These are phyloP conservation scores for Takakia lepidozioides DNA, from an alignment of 225 moss, liverwort and hornwort genomes.

Conservation along the genomic window DNA sequence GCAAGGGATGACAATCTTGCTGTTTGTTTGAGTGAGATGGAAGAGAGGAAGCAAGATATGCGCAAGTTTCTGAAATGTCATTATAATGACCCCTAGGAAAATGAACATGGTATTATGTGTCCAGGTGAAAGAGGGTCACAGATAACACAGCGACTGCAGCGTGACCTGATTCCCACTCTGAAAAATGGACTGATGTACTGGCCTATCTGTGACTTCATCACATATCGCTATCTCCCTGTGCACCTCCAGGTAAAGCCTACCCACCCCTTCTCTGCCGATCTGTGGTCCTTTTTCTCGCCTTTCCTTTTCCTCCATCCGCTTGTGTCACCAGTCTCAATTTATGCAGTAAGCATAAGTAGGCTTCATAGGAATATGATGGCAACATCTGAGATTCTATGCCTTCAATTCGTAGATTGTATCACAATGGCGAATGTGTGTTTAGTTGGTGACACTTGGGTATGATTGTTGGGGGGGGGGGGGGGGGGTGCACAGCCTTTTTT, in stretches of 20 bases:
- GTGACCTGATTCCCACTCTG: slow-evolving; percentile 54
- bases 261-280: background rate
- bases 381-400: background rate
- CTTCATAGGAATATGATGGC: too few relatives aligned
- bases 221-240: slow-evolving; percentile 47
- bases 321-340: too few relatives aligned
- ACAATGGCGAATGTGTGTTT: background rate
- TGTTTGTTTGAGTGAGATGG: too few relatives aligned
- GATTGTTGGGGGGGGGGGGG: too few relatives aligned
- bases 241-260: slow-evolving; percentile 68
- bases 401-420: background rate
- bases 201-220: slow-evolving; percentile 54
- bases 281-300: background rate
- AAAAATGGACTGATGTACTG: slow-evolving; percentile 46
- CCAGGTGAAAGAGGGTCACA: slow-evolving; percentile 46
- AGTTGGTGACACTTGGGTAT: background rate
- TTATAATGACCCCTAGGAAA: too few relatives aligned
- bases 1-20: too few relatives aligned
- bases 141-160: slow-evolving; percentile 35
- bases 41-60: too few relatives aligned
- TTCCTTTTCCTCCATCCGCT: background rate
- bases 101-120: too few relatives aligned
- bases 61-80: too few relatives aligned
- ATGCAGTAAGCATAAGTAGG: too few relatives aligned
- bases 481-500: slow-evolving; percentile 60